Conservation (phyloP, 2,329 filamentous ascomycete species). For the Xylariaceae sp. region DNA sequence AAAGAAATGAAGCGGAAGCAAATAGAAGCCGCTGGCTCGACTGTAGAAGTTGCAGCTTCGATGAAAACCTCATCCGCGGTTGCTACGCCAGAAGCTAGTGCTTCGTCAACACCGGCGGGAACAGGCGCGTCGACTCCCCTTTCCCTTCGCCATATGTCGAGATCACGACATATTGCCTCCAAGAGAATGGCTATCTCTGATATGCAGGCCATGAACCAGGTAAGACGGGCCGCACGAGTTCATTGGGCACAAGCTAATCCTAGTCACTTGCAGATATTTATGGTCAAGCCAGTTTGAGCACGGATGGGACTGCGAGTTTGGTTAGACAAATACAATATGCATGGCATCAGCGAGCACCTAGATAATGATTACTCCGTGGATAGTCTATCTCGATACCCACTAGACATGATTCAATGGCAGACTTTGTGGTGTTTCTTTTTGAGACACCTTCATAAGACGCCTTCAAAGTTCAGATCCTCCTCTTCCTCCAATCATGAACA, state of each 20-base stretch:
- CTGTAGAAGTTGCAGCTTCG: constrained; percentile 13
- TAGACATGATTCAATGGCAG: constrained; percentile 14
- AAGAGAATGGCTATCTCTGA: constrained; percentile 83
- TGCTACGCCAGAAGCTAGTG: constrained; percentile 28
- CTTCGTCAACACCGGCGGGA: constrained; percentile 33
- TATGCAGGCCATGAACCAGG: constrained; percentile 79
- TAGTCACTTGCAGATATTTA: constrained; percentile 25
- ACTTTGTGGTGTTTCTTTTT: too few relatives aligned
- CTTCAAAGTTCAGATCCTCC: too few relatives aligned
- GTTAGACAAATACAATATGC: constrained; percentile 2
- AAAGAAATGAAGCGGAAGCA: constrained; percentile 37
- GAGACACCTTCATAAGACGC: too few relatives aligned
- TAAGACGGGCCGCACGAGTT: constrained; percentile 32
- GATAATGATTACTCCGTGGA: constrained; percentile 11
- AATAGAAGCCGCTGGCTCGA: constrained; percentile 26
- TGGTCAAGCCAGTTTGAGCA: constrained; percentile 28
- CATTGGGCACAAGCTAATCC: too few relatives aligned
- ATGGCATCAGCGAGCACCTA: constrained; percentile 10
- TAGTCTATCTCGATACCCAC: constrained; percentile 21
- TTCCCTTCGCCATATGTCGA: constrained; percentile 65
- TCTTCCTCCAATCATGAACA: too few relatives aligned
- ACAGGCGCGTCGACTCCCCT: constrained; percentile 44
- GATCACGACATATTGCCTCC: constrained; percentile 80
- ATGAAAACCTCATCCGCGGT: constrained; percentile 19
- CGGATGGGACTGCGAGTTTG: too few relatives aligned